Evolutionary conservation across 1,284 basidiomycete species (phyloP), one percentile per base, ranked within the genome.

Genomic region (Dichomitus squalens): DNA sequence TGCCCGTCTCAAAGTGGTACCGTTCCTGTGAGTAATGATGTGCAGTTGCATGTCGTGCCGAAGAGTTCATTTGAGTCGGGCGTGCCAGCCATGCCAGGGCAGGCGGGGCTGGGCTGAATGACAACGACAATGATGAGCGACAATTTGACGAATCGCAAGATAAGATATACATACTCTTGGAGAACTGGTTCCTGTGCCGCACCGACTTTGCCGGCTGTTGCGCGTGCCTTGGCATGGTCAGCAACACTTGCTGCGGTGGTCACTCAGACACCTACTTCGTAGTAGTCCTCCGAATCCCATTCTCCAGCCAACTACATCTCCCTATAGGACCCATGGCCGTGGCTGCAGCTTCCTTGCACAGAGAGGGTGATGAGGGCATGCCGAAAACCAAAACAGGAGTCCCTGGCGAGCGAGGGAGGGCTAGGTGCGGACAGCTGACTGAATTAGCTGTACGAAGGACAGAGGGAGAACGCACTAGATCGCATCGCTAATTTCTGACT

Each of bases 21-120:
- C n/a, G n/a, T n/a, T n/a, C n/a, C n/a, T n/a, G n/a, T n/a, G n/a
- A n/a, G n/a, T n/a, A n/a, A n/a, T n/a, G n/a, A n/a, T n/a, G n/a
- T n/a, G n/a, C n/a, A n/a, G n/a, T n/a, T n/a, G n/a, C n/a, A n/a
- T n/a, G n/a, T n/a, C n/a, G n/a, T n/a, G n/a, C n/a, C n/a, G n/a
- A n/a, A n/a, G n/a, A n/a, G n/a, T n/a, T n/a, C n/a, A n/a, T n/a
- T n/a, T n/a, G n/a, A n/a, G n/a, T n/a, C n/a, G n/a, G n/a, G n/a
- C n/a, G n/a, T n/a, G n/a, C n/a, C n/a, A n/a, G n/a, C n/a, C n/a
- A n/a, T n/a, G n/a, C n/a, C n/a, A n/a, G n/a, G n/a, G n/a, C n/a
- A n/a, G n/a, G n/a, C n/a, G n/a, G n/a, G 82, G 83, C 62, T 89
- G 88, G 1, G 86, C 87, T 89, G 56, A 25, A 48, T 12, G 21